Conservation (phyloP, 208 protist species). For the Trypanosoma caninum region DNA sequence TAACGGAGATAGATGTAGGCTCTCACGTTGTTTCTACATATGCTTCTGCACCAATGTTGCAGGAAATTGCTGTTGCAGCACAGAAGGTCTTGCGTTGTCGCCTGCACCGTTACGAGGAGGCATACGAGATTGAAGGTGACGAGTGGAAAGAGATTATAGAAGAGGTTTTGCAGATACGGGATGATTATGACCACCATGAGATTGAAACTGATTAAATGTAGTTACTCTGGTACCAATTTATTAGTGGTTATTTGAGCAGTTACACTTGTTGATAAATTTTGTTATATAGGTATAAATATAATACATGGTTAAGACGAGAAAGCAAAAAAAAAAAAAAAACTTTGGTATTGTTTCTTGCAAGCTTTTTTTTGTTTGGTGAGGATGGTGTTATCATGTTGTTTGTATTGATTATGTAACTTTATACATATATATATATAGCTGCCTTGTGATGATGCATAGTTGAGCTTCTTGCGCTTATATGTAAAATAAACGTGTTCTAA, state of each 20-base stretch:
- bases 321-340: neutral
- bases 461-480: too few relatives aligned
- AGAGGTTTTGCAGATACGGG: slow-evolving; percentile 50
- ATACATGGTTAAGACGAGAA: too few relatives aligned
- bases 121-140: slow-evolving; percentile 67
- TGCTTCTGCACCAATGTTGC: slow-evolving; percentile 60
- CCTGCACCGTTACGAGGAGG: slow-evolving; percentile 34
- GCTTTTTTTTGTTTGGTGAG: too few relatives aligned
- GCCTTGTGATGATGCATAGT: too few relatives aligned
- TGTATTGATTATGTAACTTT: too few relatives aligned
- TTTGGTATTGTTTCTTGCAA: neutral
- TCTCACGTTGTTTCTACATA: slow-evolving; percentile 70
- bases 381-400: too few relatives aligned
- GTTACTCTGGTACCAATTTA: slow-evolving; percentile 4
- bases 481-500: too few relatives aligned
- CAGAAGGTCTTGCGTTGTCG: slow-evolving; percentile 40
- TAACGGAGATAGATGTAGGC: slow-evolving; percentile 44
- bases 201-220: slow-evolving; percentile 30
- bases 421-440: too few relatives aligned
- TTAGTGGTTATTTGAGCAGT: neutral
- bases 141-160: slow-evolving; percentile 74
- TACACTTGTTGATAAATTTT: too few relatives aligned
- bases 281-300: too few relatives aligned
- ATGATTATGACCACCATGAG: slow-evolving; percentile 72
- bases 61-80: slow-evolving; percentile 22